Percentiles rank a stretch among this genome's conserved stretches.
Evolutionary conservation across 2,329 filamentous ascomycete genomes (phyloP).

Genomic region (Rachicladosporium sp.): DNA sequence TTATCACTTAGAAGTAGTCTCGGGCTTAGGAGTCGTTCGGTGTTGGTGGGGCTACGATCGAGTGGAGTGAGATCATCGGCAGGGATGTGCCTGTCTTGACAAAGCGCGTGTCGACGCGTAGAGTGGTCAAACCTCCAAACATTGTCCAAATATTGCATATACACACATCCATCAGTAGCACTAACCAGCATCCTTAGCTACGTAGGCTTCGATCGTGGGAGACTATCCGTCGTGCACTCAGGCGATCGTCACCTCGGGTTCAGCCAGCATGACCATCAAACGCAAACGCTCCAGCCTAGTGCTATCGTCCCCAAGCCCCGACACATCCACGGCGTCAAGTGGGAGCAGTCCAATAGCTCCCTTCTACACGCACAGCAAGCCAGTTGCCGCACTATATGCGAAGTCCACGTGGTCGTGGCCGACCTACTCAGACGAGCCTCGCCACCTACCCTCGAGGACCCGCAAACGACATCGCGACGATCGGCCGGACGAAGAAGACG

Average conservation of each 20-base stretch:
- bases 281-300: slow-evolving; percentile 41
- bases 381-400: slow-evolving; percentile 6
- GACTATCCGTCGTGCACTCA: neutral
- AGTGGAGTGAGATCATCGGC: slow-evolving; percentile 1
- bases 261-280: slow-evolving; percentile 41
- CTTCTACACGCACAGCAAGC: slow-evolving; percentile 21
- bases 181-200: too few species aligned
- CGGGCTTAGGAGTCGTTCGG: neutral
- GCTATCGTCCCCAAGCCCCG: slow-evolving; percentile 30
- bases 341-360: slow-evolving; percentile 15
- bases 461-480: slow-evolving; percentile 47
- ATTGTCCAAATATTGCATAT: too few species aligned
- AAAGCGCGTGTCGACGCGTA: too few species aligned
- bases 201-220: too few species aligned
- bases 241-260: too few species aligned
- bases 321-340: slow-evolving; percentile 25
- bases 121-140: too few species aligned
- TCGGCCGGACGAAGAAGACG: slow-evolving; percentile 42
- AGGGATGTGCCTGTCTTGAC: neutral
- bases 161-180: too few species aligned
- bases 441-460: slow-evolving; percentile 43
- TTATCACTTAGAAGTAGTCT: neutral
- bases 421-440: slow-evolving; percentile 11
- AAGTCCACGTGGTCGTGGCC: slow-evolving; percentile 17
- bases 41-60: slow-evolving; percentile 1